A percentile compares a stretch with the other conserved stretches of the same genome.
Evolutionary conservation across 331 rosid species (phyloP).

Genomic region (Stylosanthes scabra): DNA sequence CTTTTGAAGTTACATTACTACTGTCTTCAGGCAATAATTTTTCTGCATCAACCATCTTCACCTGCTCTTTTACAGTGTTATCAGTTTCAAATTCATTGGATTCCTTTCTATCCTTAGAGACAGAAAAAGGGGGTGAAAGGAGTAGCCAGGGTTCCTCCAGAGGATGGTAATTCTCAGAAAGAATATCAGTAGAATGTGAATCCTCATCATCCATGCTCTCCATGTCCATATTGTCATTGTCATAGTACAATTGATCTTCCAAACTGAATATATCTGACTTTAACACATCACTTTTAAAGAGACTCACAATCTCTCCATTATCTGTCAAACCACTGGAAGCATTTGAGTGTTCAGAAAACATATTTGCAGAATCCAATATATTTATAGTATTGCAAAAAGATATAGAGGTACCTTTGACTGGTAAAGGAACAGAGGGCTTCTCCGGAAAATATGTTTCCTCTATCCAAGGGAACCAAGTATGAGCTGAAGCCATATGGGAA

Average conservation of each 20-base stretch:
- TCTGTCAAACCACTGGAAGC: constrained; percentile 99
- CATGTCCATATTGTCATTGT: constrained; percentile 45
- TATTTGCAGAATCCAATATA: constrained; percentile 47
- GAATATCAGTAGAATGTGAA: constrained; percentile 45
- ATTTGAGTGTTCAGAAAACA: constrained; percentile 99
- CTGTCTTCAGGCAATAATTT: constrained; percentile 60
- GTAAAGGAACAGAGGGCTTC: constrained; percentile 49
- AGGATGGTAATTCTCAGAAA: constrained; percentile 67
- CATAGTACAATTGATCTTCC: constrained; percentile 51
- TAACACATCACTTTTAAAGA: constrained; percentile 51
- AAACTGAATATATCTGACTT: constrained; percentile 44
- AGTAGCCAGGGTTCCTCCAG: constrained; percentile 95
- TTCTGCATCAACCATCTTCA: constrained; percentile 54
- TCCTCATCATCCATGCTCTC: constrained; percentile 34
- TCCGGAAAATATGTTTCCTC: constrained; percentile 75
- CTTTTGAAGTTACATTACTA: constrained; percentile 50
- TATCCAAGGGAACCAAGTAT: constrained; percentile 54
- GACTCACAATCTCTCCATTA: constrained; percentile 57
- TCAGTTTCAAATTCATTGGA: constrained; percentile 48
- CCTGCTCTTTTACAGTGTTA: constrained; percentile 46
- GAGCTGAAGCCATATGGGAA: constrained; percentile 50
- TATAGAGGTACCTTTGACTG: constrained; percentile 68
- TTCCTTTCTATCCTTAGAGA: constrained; percentile 52
- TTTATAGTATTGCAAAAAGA: constrained; percentile 36
- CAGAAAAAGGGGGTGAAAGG: constrained; percentile 43